A percentile compares a stretch with the other conserved stretches of the same genome.
phyloP scores from a whole-genome alignment of 345 rosid genomes.

The Eutrema heterophyllum region DNA sequence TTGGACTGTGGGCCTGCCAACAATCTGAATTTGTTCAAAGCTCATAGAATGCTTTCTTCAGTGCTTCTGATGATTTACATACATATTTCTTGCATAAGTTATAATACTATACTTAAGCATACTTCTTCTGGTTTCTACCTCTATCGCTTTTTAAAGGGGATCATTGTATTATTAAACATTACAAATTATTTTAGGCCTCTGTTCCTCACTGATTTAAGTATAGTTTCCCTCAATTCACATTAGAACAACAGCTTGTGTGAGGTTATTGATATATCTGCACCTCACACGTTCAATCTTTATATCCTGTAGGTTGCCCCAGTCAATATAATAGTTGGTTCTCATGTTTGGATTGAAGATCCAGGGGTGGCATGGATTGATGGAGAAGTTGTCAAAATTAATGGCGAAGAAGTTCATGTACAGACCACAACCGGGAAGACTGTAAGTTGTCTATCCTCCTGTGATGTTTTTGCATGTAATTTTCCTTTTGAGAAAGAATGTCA shows the following conservation, averaged over 20 bases:
- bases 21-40: background rate
- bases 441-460: slow-evolving; percentile 32
- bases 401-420: slow-evolving; percentile 70
- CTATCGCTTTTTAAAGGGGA: background rate
- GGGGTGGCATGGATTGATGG: slow-evolving; percentile 88
- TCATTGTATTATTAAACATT: background rate
- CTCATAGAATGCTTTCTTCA: background rate
- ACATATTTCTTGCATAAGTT: background rate
- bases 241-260: background rate
- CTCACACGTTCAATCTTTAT: background rate
- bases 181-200: background rate
- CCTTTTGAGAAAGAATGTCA: slow-evolving; percentile 1
- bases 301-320: slow-evolving; percentile 63
- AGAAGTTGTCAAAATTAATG: slow-evolving; percentile 69
- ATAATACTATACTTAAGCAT: background rate
- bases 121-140: background rate
- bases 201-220: background rate
- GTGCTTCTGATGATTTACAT: background rate
- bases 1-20: background rate
- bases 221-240: background rate
- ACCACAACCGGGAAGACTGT: slow-evolving; percentile 68
- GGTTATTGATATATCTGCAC: background rate
- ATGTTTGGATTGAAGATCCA: slow-evolving; percentile 95
- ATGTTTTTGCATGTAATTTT: slow-evolving; percentile 10
- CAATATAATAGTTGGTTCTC: slow-evolving; percentile 93